Percentiles rank a stretch among this genome's conserved stretches.
phyloP scores from a whole-genome alignment of 208 protist genomes.

The Wallacemonas rigidus region DNA sequence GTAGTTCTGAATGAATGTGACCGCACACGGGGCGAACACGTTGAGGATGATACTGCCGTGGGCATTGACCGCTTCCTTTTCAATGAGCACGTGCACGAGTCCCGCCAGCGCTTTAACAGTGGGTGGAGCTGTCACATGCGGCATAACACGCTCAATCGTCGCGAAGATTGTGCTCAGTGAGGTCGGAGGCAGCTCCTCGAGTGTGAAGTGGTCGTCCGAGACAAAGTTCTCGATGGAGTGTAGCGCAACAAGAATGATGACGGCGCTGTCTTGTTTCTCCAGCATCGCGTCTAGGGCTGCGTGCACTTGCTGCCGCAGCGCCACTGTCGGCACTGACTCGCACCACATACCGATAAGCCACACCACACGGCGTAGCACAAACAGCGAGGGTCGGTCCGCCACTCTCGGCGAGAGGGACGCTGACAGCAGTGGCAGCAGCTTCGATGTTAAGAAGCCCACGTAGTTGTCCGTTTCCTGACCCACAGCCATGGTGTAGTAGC shows the following conservation, averaged over 20 bases:
- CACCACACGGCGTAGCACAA: conserved; percentile 76
- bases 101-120: conserved; percentile 49
- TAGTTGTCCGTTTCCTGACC: conserved; percentile 38
- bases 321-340: conserved; percentile 45
- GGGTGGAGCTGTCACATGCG: conserved; percentile 36
- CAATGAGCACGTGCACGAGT: conserved; percentile 60
- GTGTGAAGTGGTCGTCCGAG: conserved; percentile 54
- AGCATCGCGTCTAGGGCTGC: conserved; percentile 53
- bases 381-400: conserved; percentile 28
- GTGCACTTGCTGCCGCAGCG: conserved; percentile 49
- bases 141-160: conserved; percentile 52
- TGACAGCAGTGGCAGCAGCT: conserved; percentile 70
- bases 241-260: conserved; percentile 60
- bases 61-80: conserved; percentile 38
- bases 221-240: conserved; percentile 69
- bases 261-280: conserved; percentile 27
- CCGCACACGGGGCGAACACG: conserved; percentile 46
- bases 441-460: conserved; percentile 48
- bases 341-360: conserved; percentile 91
- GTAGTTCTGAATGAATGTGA: conserved; percentile 29
- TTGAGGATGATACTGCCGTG: conserved; percentile 53
- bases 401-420: conserved; percentile 3
- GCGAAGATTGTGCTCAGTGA: conserved; percentile 47
- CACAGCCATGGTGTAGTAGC: conserved; percentile 77
- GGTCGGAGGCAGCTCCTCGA: conserved; percentile 46